Conservation (phyloP, 768 basidiomycete genomes). For the Auricularia auricula-judae region DNA sequence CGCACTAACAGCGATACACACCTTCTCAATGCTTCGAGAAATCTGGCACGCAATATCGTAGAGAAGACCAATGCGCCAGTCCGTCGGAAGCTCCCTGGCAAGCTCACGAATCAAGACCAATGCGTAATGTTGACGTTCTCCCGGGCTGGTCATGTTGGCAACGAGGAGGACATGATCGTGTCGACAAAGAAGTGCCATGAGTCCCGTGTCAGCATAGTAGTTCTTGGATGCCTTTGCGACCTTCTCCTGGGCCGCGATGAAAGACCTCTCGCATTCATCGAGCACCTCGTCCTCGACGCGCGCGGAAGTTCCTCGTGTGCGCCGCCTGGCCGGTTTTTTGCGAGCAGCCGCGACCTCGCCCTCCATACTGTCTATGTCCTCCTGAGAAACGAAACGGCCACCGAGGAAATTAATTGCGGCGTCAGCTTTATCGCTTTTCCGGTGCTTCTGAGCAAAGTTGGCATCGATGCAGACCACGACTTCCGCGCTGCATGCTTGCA, state of each 20-base stretch:
- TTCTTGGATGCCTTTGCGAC: conserved; percentile 1
- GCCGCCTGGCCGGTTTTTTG: background rate
- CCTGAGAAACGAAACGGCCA: background rate
- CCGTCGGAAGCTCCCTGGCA: conserved; percentile 6
- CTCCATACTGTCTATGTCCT: background rate
- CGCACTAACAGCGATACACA: background rate
- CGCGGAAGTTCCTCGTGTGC: background rate
- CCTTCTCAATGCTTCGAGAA: conserved; percentile 13
- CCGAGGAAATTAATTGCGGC: background rate
- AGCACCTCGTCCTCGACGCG: background rate
- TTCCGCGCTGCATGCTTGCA: background rate
- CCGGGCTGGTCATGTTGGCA: conserved; percentile 5
- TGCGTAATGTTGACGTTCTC: conserved; percentile 7
- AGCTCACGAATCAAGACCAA: background rate
- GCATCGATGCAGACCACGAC: conserved; percentile 4
- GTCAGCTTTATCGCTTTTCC: background rate
- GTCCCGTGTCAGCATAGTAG: conserved; percentile 6
- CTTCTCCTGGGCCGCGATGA: conserved; percentile 7
- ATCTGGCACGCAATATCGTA: conserved; percentile 26
- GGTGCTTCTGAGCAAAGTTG: conserved; percentile 1
- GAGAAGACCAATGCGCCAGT: conserved; percentile 22
- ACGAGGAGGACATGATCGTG: conserved; percentile 6
- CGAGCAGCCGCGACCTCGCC: background rate
- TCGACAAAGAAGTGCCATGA: conserved; percentile 6
- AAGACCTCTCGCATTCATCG: conserved; percentile 5